These are phyloP conservation scores for Eragrostis curvula DNA, from an alignment of 176 grass and related monocot genomes.

Conservation along the genomic window DNA sequence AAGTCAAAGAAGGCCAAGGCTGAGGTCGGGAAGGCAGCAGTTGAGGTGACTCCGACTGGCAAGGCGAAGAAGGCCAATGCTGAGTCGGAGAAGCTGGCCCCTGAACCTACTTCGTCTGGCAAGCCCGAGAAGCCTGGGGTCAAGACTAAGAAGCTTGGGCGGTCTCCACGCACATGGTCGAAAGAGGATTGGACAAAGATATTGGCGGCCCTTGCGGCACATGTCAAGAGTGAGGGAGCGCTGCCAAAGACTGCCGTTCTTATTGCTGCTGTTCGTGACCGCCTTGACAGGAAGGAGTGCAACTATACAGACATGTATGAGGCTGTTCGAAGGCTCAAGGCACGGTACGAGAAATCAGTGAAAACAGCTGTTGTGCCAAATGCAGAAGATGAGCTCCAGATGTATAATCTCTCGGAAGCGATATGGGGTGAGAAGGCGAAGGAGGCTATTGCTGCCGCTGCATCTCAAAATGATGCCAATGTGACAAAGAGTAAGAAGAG, in stretches of 20 bases:
- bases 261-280: constrained; percentile 17
- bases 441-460: neutral
- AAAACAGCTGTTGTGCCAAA: neutral
- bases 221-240: too few species aligned
- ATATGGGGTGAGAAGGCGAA: constrained; percentile 46
- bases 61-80: too few species aligned
- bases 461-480: constrained; percentile 14
- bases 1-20: too few species aligned
- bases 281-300: constrained; percentile 25
- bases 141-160: neutral
- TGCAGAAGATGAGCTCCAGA: constrained; percentile 27
- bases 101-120: neutral
- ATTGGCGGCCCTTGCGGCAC: constrained; percentile 22
- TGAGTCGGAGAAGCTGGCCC: neutral
- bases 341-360: constrained; percentile 9
- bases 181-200: constrained; percentile 32
- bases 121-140: constrained; percentile 22
- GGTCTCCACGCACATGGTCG: neutral
- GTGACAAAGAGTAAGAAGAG: constrained; percentile 43
- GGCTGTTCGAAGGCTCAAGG: constrained; percentile 28
- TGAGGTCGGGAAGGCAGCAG: too few species aligned
- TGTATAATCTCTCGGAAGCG: constrained; percentile 31
- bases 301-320: neutral
- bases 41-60: too few species aligned
- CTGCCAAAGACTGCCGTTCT: neutral